Evolutionary conservation across 148 eudicot genomes (phyloP), one percentile per base, ranked within the genome.

Genomic region (Fagopyrum tataricum): DNA sequence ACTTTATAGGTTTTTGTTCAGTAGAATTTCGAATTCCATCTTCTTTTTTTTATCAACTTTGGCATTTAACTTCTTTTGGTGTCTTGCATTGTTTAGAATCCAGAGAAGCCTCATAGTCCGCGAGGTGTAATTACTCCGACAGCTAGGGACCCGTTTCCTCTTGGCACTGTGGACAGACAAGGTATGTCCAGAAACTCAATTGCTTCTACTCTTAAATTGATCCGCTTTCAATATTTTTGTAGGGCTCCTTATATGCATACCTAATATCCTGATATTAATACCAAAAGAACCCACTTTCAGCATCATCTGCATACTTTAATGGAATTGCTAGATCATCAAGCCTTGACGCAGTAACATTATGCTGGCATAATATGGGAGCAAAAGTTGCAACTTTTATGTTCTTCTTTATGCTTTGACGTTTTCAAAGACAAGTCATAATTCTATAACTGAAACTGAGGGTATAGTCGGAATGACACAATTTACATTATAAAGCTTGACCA

Each of bases 91-190:
- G 15, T 23, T 73, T 52, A 91, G 98, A 91, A 87, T 80, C 98
- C 98, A 4, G 88, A 80, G 7, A 80, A 74, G 76, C 88, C 85
- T 24, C 86, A 76, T 77, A 88, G 82, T 74, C 85, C 93, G 77
- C 82, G 93, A 78, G 98, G 98, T 13, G 80, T 95, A 39, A 81
- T 95, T 64, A 85, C 80, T 0, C 67, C 88, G 4, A 76, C 85
- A 2, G 49, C 84, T 52, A 79, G 80, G 76, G 75, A 84, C 49
- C 90, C 89, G 58, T 87, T 88, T 67, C 82, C 86, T 4, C 42
- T 90, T 71, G 98, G 98, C 6, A 82, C 83, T 17, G 73, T 95
- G 15, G 89, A 90, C 7, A 76, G 87, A 78, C 76, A 82, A 81
- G 97, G 98, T 94, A 75, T 37, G 53, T 47, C 18, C 10, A 21